Evolutionary conservation across 106 monocot genomes (phyloP).

Genomic region (Dendrobium nobile): DNA sequence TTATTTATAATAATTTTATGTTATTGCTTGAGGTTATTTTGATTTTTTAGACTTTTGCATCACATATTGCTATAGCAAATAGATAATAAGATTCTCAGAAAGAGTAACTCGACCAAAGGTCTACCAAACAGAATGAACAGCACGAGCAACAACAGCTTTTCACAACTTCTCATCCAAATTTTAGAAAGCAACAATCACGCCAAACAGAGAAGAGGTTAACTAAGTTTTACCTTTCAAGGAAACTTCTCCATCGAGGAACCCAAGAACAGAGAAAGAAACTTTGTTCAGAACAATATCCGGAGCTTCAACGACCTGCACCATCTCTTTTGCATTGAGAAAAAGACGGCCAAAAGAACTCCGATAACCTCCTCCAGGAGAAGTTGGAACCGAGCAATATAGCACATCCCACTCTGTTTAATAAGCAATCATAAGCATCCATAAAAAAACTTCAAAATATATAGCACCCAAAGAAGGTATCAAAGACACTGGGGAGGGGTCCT

Average conservation of each 20-base stretch:
- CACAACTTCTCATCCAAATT: too few relatives aligned
- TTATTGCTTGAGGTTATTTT: too few relatives aligned
- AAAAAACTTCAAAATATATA: background rate
- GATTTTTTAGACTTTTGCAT: too few relatives aligned
- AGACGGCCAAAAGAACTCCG: conserved; percentile 78
- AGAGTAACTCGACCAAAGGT: too few relatives aligned
- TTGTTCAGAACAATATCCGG: conserved; percentile 70
- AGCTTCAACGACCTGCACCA: conserved; percentile 83
- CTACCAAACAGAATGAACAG: too few relatives aligned
- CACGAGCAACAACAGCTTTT: too few relatives aligned
- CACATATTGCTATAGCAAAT: background rate
- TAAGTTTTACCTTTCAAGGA: conserved; percentile 64
- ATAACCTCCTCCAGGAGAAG: conserved; percentile 92
- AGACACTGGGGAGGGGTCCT: too few relatives aligned
- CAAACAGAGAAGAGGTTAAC: background rate
- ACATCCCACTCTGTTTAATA: conserved; percentile 80
- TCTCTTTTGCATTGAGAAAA: conserved; percentile 84
- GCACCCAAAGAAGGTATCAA: background rate
- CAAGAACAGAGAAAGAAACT: conserved; percentile 72
- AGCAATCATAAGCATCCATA: background rate
- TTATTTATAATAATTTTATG: too few relatives aligned
- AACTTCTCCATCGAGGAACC: conserved; percentile 72
- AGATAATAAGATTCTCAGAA: too few relatives aligned
- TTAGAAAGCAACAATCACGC: too few relatives aligned
- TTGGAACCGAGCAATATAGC: conserved; percentile 84